Base-by-base conservation (phyloP, 2,329 filamentous ascomycete genomes). In the Colletotrichum kahawae region DNA sequence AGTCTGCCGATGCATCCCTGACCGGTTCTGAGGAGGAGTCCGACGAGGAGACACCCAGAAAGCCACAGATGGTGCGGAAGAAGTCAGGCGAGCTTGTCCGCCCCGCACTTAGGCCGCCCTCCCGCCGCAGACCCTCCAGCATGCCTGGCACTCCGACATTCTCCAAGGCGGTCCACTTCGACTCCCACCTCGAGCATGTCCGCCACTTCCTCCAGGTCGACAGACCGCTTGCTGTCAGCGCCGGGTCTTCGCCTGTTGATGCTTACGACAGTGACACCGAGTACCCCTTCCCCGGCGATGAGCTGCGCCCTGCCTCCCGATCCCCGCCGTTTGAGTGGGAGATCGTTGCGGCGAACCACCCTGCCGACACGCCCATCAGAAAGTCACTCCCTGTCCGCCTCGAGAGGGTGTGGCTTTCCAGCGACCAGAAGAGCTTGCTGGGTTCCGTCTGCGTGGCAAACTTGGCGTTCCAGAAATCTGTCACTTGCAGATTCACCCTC, bases 71-170 rank as follows among this genome's bases (percentile, higher is more conserved):
- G 92, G 93, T 99, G 13, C 93, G 97, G 80, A 99, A 99, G 88
- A 99, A 99, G 89, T 98, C 97, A 51, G 97, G 97, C 38, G 97
- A 99, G 85, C 90, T 99, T 43, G 97, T 99, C 73, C 93, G 97
- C 79, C 97, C 97, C 14, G 97, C 97, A 24, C 90, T 99, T 67
- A 93, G 97, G 66, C 92, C 93, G 51, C 89, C 95, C 14, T 94
- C 94, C 33, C 91, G 91, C 78, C 90, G 95, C 78, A 92, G 97
- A 73, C 96, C 96, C 1, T 98, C 95, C 5, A 98, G 96, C 86
- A 98, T 98, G 95, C 97, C 97, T 10, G 97, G 97, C 70, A 99
- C 97, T 0, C 97, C 97, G 0, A 97, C 96, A 10, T 98, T 96
- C 82, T 94, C 94, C 79, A 99, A 99, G 84, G 95, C 95, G 14